Conservation (phyloP, 2,329 filamentous ascomycete species). For the Ophiosphaerella korrae region DNA sequence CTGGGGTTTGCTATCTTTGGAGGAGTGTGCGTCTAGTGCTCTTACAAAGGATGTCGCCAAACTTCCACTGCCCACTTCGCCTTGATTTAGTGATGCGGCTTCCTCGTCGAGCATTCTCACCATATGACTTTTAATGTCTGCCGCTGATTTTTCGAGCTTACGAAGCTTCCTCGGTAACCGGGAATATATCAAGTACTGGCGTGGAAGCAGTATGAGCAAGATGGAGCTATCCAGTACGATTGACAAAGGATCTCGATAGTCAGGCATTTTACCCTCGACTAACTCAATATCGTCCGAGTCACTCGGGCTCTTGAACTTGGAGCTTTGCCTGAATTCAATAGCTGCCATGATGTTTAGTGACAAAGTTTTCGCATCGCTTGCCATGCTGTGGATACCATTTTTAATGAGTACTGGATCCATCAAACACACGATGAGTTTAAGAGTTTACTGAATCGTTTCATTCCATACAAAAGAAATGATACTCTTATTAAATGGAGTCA, state of each 20-base stretch:
- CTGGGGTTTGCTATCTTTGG: no score
- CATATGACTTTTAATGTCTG: slow-evolving; percentile 11
- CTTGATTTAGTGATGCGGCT: not conserved
- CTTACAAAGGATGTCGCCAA: slow-evolving; percentile 16
- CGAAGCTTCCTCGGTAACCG: slow-evolving; percentile 21
- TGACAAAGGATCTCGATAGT: slow-evolving; percentile 21
- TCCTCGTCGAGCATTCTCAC: slow-evolving; percentile 10
- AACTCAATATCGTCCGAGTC: no score
- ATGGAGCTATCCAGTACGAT: slow-evolving; percentile 31
- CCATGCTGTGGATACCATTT: slow-evolving; percentile 3
- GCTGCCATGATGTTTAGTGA: slow-evolving; percentile 43
- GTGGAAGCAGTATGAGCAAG: slow-evolving; percentile 8
- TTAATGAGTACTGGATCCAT: slow-evolving; percentile 1
- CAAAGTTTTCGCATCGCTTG: slow-evolving; percentile 17
- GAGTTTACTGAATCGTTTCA: slow-evolving; percentile 9
- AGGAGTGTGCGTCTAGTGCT: slow-evolving; percentile 24
- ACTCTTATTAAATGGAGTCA: slow-evolving; percentile 22
- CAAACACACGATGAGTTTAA: slow-evolving; percentile 6
- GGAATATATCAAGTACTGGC: slow-evolving; percentile 2
- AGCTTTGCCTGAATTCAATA: slow-evolving; percentile 32
- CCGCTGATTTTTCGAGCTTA: slow-evolving; percentile 18
- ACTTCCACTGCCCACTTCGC: slow-evolving; percentile 7
- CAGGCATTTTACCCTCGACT: no score
- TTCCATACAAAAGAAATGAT: slow-evolving; percentile 18
- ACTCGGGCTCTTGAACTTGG: slow-evolving; percentile 10